These are phyloP conservation scores for Eutrema salsugineum DNA, from an alignment of 441 rosid genomes.

Conservation along the genomic window DNA sequence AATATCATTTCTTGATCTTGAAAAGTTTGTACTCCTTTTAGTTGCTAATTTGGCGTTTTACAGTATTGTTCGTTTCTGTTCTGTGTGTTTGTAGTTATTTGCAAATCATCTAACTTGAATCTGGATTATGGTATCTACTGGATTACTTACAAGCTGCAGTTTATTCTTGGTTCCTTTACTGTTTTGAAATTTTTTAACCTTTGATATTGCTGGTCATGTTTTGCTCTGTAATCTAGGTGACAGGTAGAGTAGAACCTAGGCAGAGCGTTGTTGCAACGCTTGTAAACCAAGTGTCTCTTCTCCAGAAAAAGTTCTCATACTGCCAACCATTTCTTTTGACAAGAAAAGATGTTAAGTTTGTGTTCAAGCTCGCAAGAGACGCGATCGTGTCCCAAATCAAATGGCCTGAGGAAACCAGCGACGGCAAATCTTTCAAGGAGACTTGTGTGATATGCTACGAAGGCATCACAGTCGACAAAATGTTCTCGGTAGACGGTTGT, in stretches of 20 bases:
- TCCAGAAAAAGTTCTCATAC: slow-evolving; percentile 39
- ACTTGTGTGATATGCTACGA: slow-evolving; percentile 77
- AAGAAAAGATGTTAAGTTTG: slow-evolving; percentile 51
- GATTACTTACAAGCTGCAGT: not conserved
- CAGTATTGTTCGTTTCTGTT: not conserved
- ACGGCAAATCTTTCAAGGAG: slow-evolving; percentile 42
- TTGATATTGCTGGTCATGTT: slow-evolving; percentile 9
- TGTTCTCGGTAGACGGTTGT: slow-evolving; percentile 68
- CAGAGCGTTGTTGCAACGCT: slow-evolving; percentile 43
- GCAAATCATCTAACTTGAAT: too few species aligned
- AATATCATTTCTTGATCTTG: not conserved
- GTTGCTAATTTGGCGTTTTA: not conserved
- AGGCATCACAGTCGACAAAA: slow-evolving; percentile 47
- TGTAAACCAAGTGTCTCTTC: slow-evolving; percentile 46
- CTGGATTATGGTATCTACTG: too few species aligned
- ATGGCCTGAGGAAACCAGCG: slow-evolving; percentile 36
- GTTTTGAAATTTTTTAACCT: not conserved
- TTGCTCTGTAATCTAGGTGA: slow-evolving; percentile 35
- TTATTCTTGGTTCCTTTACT: not conserved
- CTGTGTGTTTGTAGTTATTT: not conserved
- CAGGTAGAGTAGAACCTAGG: slow-evolving; percentile 45
- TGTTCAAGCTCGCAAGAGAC: slow-evolving; percentile 67
- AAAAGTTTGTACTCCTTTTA: not conserved
- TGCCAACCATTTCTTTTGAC: slow-evolving; percentile 47
- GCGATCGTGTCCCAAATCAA: slow-evolving; percentile 58